Base-by-base conservation (phyloP, 2,329 filamentous ascomycete species). In the Pseudopithomyces maydicus region DNA sequence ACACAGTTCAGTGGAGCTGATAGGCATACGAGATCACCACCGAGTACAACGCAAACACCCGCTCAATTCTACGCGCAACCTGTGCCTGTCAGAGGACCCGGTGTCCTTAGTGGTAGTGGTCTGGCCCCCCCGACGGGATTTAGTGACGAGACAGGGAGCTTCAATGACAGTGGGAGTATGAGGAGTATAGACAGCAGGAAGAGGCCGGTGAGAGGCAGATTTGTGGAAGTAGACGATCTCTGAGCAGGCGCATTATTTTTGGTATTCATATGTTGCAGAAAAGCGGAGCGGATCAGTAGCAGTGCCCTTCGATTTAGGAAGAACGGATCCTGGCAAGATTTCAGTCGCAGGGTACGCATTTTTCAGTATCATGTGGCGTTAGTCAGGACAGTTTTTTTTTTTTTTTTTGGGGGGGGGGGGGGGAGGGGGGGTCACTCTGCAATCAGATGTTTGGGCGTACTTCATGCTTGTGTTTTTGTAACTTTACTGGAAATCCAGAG, bases 11-110 rank as follows among this genome's bases (percentile, higher is more conserved):
- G 62, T 38, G 62, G 61, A 12, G 8, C 36, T 6, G 61, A 55
- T 19, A 54, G 54, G 20, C 52, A 63, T n/a, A 32, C 29, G 11
- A 33, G 33, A 26, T 51, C 52, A 17, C 52, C 56, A n/a, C 55
- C 55, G 14, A 70, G 65, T 47, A 67, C 65, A 46, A 68, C 56
- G 6, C 63, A 62, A 14, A 74, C 73, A 14, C 73, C 73, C 3
- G 72, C 72, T 15, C 72, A 74, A 12, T 75, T 74, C 46, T 75
- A 75, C 54, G 68, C 66, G 3, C 70, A 71, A 52, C 66, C 69
- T 19, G 56, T 66, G 15, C 57, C 60, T 32, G 50, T 59, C 19
- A 43, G 26, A 17, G 46, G 57, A 10, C 56, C 59, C 46, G 59
- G 62, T 38, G 33, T 50, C 6, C 49, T 52, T 43, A 58, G 52